Evolutionary conservation across 2,329 filamentous ascomycete genomes (phyloP), one percentile per base, ranked within the genome.

Genomic region (Talaromyces sp.): DNA sequence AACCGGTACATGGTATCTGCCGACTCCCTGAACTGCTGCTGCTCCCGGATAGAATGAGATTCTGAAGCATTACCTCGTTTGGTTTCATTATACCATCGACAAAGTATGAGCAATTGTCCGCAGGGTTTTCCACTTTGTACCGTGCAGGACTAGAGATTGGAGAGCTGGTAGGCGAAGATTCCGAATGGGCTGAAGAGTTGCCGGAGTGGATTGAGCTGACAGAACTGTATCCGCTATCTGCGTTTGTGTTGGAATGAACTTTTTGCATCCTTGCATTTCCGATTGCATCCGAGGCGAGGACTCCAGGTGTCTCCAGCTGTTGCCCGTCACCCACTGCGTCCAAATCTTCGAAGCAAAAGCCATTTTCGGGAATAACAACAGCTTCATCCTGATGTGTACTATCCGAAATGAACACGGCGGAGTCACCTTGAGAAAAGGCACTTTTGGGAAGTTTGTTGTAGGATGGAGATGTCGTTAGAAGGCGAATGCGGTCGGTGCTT

Each of bases 171-270:
- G 60, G 64, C 19, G 64, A 61, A 25, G 64, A 62, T 45, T 47
- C 61, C 7, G 58, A 61, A 22, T 54, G 45, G 11, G 47, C 19
- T 15, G 61, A 61, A 54, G 66, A 64, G 15, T 61, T 50, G 58
- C 71, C 58, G 11, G 74, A 77, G 50, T 70, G 70, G 19, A 73
- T 62, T 1, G 76, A 78, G 9, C 73, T 71, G 13, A 74, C 73
- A 37, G 76, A 78, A 63, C 76, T 78, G 63, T 79, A 79, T 22
- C 77, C 77, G 61, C 76, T 78, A 63, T 79, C 77, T 13, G 70
- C 71, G 61, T 78, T 77, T 22, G 33, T 61, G 19, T 49, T 64
- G 49, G 31, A 65, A 17, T 41, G 37, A n/a, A 41, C 3, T 35
- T 61, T 60, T 47, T 67, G n/a, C 7, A 49, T 22, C n/a, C 27